Base-by-base conservation (phyloP, 345 rosid species). In the Euphorbia pulcherrima region DNA sequence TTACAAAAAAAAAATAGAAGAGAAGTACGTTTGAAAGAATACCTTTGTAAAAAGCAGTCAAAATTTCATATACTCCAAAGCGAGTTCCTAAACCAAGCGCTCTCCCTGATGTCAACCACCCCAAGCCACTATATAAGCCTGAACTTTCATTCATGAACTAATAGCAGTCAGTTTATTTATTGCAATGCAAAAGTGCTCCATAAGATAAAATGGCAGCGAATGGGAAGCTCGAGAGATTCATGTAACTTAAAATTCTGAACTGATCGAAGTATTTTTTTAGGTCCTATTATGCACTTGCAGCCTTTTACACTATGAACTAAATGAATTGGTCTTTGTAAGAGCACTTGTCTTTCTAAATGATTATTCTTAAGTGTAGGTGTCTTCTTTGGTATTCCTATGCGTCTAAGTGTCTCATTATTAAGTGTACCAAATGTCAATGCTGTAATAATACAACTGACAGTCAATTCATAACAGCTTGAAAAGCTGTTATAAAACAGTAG, bases 31-130 rank as follows among this genome's bases (percentile, higher is more conserved):
- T 44, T 9, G 70, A 52, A 7, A 26, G 29, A 41, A 54, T 78
- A 93, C 97, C 98, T 88, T 85, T 90, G 73, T 68, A 83, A 67
- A 82, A 93, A 60, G 96, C 97, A 33, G 95, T 83, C 40, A 89
- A 74, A 66, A 89, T 80, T 80, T 93, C 97, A 75, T 87, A 93
- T 44, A 79, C 74, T 51, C 98, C 97, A 71, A 93, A 93, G 39
- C 96, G 88, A 68, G 86, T 82, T 67, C 92, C 97, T 48, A 87
- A 12, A 35, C 95, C 88, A 4, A 85, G 80, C 47, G 76, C 81
- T 77, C 92, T 90, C 48, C 90, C 96, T 39, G 83, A 58, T 8
- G 79, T 82, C 70, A 82, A 82, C 87, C 86, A 86, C 60, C 85
- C 89, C 74, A 87, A 75, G 62, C 97, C 97, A 71, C 80, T 84